phyloP scores from a whole-genome alignment of 371 early-diverging fungal genomes.

The Apophysomyces sp. region DNA sequence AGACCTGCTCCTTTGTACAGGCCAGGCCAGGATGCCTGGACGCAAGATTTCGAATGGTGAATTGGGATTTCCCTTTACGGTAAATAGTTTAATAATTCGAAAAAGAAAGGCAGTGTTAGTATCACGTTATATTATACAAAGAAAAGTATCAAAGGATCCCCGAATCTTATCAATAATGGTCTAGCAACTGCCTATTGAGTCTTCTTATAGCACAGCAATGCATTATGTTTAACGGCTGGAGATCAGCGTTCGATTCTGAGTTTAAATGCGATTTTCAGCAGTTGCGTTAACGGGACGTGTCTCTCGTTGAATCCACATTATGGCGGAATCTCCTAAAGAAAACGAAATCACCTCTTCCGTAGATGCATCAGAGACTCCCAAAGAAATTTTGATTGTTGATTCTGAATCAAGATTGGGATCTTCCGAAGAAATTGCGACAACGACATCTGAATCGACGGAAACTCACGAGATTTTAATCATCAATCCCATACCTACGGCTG shows the following conservation, averaged over 20 bases:
- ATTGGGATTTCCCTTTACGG: not conserved
- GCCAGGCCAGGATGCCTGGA: constrained; percentile 39
- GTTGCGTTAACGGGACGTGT: not conserved
- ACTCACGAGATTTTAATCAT: not conserved
- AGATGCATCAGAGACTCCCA: not conserved
- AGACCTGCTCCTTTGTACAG: constrained; percentile 39
- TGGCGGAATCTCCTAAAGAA: not conserved
- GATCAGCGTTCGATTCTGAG: too few relatives aligned
- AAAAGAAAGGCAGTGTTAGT: too few relatives aligned
- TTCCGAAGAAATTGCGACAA: not conserved
- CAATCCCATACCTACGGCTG: not conserved
- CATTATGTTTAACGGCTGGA: too few relatives aligned
- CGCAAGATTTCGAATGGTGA: constrained; percentile 24
- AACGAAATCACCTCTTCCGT: not conserved
- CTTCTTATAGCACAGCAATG: too few relatives aligned
- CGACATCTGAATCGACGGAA: not conserved
- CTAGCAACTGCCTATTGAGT: too few relatives aligned
- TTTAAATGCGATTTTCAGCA: not conserved
- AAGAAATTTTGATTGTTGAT: not conserved
- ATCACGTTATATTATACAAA: too few relatives aligned
- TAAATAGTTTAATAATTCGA: too few relatives aligned
- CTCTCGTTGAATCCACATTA: not conserved
- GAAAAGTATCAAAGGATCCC: too few relatives aligned
- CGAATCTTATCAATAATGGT: too few relatives aligned
- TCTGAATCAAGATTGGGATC: not conserved